phyloP scores from a whole-genome alignment of 2,329 filamentous ascomycete genomes.

The Penicillium nordicum region DNA sequence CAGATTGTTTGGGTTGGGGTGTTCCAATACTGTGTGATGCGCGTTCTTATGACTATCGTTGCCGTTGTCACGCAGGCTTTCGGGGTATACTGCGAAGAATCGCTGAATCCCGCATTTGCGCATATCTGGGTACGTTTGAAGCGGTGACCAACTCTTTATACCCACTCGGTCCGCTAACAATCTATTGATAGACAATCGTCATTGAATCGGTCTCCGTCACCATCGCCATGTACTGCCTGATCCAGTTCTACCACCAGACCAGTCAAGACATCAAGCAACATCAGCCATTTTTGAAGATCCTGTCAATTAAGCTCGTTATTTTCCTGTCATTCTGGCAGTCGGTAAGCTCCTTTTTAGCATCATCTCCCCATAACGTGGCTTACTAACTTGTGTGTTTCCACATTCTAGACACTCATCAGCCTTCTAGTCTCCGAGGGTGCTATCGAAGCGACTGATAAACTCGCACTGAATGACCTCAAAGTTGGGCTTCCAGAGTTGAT shows the following conservation, averaged over 20 bases:
- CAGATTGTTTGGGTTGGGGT: constrained; percentile 67
- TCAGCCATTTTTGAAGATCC: constrained; percentile 71
- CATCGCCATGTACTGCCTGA: constrained; percentile 82
- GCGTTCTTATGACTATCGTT: constrained; percentile 74
- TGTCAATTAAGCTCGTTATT: constrained; percentile 86
- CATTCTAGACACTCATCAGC: constrained; percentile 53
- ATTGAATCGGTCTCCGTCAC: constrained; percentile 71
- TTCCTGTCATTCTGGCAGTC: constrained; percentile 89
- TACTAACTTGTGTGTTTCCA: background rate
- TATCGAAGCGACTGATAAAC: constrained; percentile 58
- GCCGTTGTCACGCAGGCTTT: constrained; percentile 70
- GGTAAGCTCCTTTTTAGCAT: constrained; percentile 31
- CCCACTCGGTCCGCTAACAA: background rate
- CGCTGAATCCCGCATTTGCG: constrained; percentile 72
- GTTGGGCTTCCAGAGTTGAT: constrained; percentile 75
- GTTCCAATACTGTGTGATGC: constrained; percentile 82
- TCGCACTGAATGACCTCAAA: constrained; percentile 73
- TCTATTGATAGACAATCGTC: constrained; percentile 52
- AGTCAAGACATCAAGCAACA: constrained; percentile 65
- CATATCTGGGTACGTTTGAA: constrained; percentile 67
- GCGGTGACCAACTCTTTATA: background rate
- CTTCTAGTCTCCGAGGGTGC: constrained; percentile 61
- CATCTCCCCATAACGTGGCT: background rate
- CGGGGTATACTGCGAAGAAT: constrained; percentile 72
- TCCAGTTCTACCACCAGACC: constrained; percentile 82